Evolutionary conservation across 2,329 filamentous ascomycete genomes (phyloP).

Genomic region (Calonectria naviculata): DNA sequence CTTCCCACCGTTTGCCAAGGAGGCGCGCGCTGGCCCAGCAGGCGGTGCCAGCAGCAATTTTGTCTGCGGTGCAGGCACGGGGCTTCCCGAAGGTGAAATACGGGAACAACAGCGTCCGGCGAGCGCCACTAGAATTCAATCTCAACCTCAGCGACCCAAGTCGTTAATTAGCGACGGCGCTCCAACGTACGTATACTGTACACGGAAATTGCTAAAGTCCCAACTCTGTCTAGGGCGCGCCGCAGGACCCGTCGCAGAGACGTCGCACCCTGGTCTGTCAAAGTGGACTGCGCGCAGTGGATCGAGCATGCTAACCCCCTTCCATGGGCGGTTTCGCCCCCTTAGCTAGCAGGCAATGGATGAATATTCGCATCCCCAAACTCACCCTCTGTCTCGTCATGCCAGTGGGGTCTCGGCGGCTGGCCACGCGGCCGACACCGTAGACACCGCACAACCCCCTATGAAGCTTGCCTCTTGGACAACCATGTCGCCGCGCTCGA

Average conservation of each 20-base stretch:
- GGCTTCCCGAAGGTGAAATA: not conserved
- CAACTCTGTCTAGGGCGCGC: constrained; percentile 2
- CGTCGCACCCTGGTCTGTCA: constrained; percentile 14
- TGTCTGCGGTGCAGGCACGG: too few relatives aligned
- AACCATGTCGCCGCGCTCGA: not conserved
- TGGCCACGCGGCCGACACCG: constrained; percentile 17
- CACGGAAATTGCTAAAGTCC: constrained; percentile 3
- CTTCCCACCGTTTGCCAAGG: constrained; percentile 6
- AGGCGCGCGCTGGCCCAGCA: not conserved
- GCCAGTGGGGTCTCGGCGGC: constrained; percentile 10
- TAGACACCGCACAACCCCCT: not conserved
- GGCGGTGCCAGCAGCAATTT: not conserved
- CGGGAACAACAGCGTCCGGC: not conserved
- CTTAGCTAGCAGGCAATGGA: not conserved
- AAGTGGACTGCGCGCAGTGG: not conserved
- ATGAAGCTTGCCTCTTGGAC: constrained; percentile 10
- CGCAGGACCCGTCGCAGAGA: not conserved
- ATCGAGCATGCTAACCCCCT: not conserved
- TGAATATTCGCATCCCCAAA: constrained; percentile 4
- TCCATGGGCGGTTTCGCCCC: constrained; percentile 3
- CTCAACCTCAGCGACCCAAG: not conserved
- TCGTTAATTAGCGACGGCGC: not conserved
- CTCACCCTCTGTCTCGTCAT: not conserved
- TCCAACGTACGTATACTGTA: not conserved
- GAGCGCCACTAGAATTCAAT: constrained; percentile 1